Conservation (phyloP, 345 rosid species). For the Ailanthus altissimus region DNA sequence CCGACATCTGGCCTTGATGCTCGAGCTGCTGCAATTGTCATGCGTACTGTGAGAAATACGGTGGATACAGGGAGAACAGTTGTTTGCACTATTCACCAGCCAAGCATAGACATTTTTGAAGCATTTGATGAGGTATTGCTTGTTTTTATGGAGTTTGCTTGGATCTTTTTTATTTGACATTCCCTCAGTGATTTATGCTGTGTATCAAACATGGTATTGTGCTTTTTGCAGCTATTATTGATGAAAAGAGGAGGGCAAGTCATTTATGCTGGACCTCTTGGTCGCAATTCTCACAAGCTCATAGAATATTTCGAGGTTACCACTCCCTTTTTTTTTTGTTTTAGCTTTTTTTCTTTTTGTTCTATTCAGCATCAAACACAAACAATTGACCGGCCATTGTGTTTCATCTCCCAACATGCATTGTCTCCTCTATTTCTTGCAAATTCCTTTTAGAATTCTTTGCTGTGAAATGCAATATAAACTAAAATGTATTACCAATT, state of each 20-base stretch:
- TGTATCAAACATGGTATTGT: slow-evolving; percentile 2
- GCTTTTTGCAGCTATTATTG: slow-evolving; percentile 58
- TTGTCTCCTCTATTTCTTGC: neutral
- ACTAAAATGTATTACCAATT: neutral
- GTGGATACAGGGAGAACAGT: slow-evolving; percentile 98
- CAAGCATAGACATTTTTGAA: slow-evolving; percentile 90
- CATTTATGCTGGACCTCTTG: slow-evolving; percentile 79
- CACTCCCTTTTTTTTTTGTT: neutral
- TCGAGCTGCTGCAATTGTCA: slow-evolving; percentile 93
- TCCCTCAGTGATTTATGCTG: neutral
- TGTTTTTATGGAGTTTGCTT: neutral
- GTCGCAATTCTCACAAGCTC: slow-evolving; percentile 76
- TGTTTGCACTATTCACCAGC: slow-evolving; percentile 96
- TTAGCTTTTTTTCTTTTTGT: neutral
- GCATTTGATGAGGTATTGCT: slow-evolving; percentile 81
- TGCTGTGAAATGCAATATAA: slow-evolving; percentile 4
- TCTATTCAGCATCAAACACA: neutral
- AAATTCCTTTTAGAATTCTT: neutral
- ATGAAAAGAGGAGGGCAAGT: slow-evolving; percentile 97
- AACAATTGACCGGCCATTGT: neutral
- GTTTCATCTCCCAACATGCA: neutral
- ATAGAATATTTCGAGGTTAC: slow-evolving; percentile 84
- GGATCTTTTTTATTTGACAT: neutral
- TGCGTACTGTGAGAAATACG: slow-evolving; percentile 92
- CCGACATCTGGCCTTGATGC: slow-evolving; percentile 98